phyloP scores from a whole-genome alignment of 2,329 filamentous ascomycete genomes.

The Colletotrichum echinochloae region DNA sequence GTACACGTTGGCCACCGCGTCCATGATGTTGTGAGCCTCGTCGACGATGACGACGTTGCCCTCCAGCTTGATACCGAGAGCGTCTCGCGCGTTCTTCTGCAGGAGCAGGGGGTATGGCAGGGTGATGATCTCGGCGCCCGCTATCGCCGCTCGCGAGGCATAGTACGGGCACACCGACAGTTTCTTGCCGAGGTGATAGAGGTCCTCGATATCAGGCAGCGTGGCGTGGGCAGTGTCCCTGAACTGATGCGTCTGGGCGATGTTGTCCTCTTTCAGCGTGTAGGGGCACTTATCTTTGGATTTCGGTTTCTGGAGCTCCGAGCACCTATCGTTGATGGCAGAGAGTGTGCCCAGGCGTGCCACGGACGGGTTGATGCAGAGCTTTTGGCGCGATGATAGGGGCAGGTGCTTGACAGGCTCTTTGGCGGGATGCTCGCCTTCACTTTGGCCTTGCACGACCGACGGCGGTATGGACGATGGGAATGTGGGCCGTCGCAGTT shows the following conservation, averaged over 20 bases:
- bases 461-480: slow-evolving; percentile 74
- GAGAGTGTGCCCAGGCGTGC: slow-evolving; percentile 75
- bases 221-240: slow-evolving; percentile 86
- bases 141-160: slow-evolving; percentile 87
- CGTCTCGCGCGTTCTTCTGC: slow-evolving; percentile 88
- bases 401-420: slow-evolving; percentile 80
- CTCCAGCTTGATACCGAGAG: slow-evolving; percentile 86
- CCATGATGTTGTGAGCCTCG: slow-evolving; percentile 98
- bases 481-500: slow-evolving; percentile 82
- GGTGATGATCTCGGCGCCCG: slow-evolving; percentile 88
- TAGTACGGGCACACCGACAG: slow-evolving; percentile 94
- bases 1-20: slow-evolving; percentile 89
- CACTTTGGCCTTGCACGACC: slow-evolving; percentile 43
- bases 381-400: slow-evolving; percentile 85
- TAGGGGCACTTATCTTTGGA: slow-evolving; percentile 78
- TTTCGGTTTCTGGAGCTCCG: slow-evolving; percentile 86
- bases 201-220: slow-evolving; percentile 93
- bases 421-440: slow-evolving; percentile 40
- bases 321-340: slow-evolving; percentile 92
- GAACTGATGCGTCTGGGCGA: slow-evolving; percentile 80
- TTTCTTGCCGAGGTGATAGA: slow-evolving; percentile 80
- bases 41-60: slow-evolving; percentile 95
- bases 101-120: slow-evolving; percentile 92
- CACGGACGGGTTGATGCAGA: slow-evolving; percentile 91
- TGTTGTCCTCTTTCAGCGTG: slow-evolving; percentile 81